Percentiles rank a stretch among this genome's conserved stretches.
These are phyloP conservation scores for Epichloe sylvatica DNA, from an alignment of 2,329 filamentous ascomycete species.

Conservation along the genomic window DNA sequence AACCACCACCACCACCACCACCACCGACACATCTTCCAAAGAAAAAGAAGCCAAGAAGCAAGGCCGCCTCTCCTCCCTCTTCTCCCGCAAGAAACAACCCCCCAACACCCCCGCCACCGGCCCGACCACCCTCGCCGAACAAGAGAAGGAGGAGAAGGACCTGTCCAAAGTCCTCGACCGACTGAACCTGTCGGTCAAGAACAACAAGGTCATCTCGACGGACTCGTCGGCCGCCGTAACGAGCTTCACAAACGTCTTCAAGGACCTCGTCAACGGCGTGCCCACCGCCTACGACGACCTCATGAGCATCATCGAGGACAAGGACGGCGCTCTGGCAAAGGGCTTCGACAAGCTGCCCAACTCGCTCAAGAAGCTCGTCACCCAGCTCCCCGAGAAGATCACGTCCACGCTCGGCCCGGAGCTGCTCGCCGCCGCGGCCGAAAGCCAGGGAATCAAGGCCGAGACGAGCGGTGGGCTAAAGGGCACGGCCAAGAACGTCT, in stretches of 20 bases:
- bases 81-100: conserved; percentile 30
- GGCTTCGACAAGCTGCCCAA: conserved; percentile 56
- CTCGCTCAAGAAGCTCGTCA: conserved; percentile 75
- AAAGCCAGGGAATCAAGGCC: conserved; percentile 52
- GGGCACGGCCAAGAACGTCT: conserved; percentile 49
- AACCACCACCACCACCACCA: conserved; percentile 10
- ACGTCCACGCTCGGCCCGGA: conserved; percentile 66
- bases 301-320: conserved; percentile 45
- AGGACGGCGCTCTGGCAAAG: conserved; percentile 43
- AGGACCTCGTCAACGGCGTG: conserved; percentile 81
- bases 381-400: conserved; percentile 69
- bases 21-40: conserved; percentile 14
- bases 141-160: conserved; percentile 48
- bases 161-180: conserved; percentile 68
- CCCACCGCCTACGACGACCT: conserved; percentile 90
- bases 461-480: conserved; percentile 44
- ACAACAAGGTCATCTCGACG: conserved; percentile 74
- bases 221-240: conserved; percentile 72
- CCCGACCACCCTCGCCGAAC: conserved; percentile 26
- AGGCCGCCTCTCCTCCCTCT: conserved; percentile 22
- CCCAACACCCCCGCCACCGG: conserved; percentile 16
- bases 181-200: conserved; percentile 68
- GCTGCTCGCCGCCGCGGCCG: conserved; percentile 63
- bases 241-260: conserved; percentile 79
- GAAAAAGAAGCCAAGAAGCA: conserved; percentile 20